A percentile compares a stretch with the other conserved stretches of the same genome.
phyloP scores from a whole-genome alignment of 2,329 filamentous ascomycete genomes.

The Verticillium tricorpus region DNA sequence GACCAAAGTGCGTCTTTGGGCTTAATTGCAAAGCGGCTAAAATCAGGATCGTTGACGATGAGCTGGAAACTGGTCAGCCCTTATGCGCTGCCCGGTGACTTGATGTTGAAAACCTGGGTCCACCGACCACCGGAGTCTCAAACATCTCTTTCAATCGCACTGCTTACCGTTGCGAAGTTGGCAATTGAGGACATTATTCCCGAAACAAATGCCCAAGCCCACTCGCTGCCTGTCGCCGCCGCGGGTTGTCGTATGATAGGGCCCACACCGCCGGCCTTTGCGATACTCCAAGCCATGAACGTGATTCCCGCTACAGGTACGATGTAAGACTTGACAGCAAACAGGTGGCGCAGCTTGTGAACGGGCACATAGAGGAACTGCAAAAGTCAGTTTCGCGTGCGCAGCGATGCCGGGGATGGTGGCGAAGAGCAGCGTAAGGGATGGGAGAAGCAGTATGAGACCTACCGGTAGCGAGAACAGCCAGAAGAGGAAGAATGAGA shows the following conservation, averaged over 20 bases:
- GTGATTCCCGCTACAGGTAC: slow-evolving; percentile 79
- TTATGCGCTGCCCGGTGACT: too few species aligned
- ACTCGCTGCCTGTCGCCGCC: slow-evolving; percentile 57
- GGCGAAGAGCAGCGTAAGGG: too few species aligned
- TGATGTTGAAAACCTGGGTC: too few species aligned
- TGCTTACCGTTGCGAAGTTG: slow-evolving; percentile 68
- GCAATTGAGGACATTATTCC: slow-evolving; percentile 86
- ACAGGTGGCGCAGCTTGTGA: slow-evolving; percentile 34
- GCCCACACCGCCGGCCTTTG: slow-evolving; percentile 68
- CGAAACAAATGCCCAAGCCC: slow-evolving; percentile 79
- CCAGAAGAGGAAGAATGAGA: slow-evolving; percentile 88
- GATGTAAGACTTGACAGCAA: slow-evolving; percentile 83
- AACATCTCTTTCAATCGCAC: too few species aligned
- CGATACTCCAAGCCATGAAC: slow-evolving; percentile 75
- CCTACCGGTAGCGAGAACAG: slow-evolving; percentile 69
- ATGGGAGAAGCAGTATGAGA: neutral
- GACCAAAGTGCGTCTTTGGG: slow-evolving; percentile 75
- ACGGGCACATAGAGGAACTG: slow-evolving; percentile 61
- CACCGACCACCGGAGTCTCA: too few species aligned
- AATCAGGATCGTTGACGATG: slow-evolving; percentile 80
- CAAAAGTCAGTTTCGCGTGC: slow-evolving; percentile 55
- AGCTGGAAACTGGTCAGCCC: slow-evolving; percentile 29
- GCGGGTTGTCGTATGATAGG: slow-evolving; percentile 60
- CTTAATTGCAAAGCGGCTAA: slow-evolving; percentile 75
- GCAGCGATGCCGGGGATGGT: too few species aligned